Base-by-base conservation (phyloP, 2,329 filamentous ascomycete genomes). In the Sporothrix globosa region DNA sequence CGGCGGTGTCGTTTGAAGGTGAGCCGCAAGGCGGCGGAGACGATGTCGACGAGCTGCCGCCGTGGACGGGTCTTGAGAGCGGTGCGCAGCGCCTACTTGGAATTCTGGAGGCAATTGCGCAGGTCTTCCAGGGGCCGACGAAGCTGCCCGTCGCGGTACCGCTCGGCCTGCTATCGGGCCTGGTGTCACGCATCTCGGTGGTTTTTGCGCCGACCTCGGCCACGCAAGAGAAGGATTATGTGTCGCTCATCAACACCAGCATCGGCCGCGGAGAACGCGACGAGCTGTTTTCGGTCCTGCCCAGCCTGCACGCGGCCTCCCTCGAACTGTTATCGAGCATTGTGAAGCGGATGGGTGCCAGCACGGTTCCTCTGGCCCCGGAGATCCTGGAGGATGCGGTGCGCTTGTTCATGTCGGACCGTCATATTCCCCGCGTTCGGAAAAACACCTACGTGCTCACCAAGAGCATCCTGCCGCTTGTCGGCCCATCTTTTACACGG, bases 221-320 rank as follows among this genome's bases (percentile, higher is more conserved):
- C 75, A 74, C 63, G 27, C 19, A 65, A 74, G 79, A 78, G 24
- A 81, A 81, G 74, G 82, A 85, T 72, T 46, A 83, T 74, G 83
- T 82, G 1, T 80, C 88, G n/a, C 87, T 90, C 72, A 83, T 89
- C 71, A 94, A 93, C 75, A 84, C 89, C 9, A 90, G 92, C 73
- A 87, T 96, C 73, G 86, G 89, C 44, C 87, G 91, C 72, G 92
- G 96, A 66, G 95, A 97, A 79, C 90, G 90, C 72, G 92, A 97
- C 68, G 87, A 90, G 58, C 84, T 97, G 3, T 94, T 91, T 87
- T 82, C 86, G 61, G 83, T 87, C 21, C 83, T 97, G 13, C 92
- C 94, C 4, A 83, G 86, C 11, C 86, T 97, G 52, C 93, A 97
- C 76, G 80, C 89, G 17, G 88, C 91, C 17, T 86, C 88, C n/a